phyloP scores from a whole-genome alignment of 768 basidiomycete genomes.

The Daedaleopsis sinensis region DNA sequence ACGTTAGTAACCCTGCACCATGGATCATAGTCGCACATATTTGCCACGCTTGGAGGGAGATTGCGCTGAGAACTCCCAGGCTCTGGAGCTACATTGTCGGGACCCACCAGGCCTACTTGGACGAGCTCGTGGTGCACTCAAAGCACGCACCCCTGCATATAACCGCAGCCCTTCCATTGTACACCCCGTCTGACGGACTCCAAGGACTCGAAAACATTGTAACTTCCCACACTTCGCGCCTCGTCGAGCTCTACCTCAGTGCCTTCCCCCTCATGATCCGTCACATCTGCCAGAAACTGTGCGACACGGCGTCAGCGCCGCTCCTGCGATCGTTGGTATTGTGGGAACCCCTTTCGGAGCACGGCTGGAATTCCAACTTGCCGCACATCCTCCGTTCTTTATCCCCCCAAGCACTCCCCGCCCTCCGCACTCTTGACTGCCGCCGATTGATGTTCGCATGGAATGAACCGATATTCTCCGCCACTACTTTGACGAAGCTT shows the following conservation, averaged over 20 bases:
- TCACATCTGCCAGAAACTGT: neutral
- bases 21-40: constrained; percentile 12
- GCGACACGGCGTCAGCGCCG: neutral
- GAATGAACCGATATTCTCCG: neutral
- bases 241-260: neutral
- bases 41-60: constrained; percentile 10
- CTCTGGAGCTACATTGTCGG: constrained; percentile 13
- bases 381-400: neutral
- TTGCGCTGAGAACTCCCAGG: constrained; percentile 11
- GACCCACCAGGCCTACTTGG: neutral
- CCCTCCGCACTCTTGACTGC: neutral
- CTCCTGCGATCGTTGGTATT: neutral
- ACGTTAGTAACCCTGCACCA: neutral
- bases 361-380: neutral
- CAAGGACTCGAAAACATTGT: neutral
- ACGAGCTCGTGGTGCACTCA: constrained; percentile 5
- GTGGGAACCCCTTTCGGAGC: neutral
- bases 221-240: neutral
- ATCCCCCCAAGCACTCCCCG: neutral
- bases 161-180: neutral
- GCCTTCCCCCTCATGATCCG: neutral
- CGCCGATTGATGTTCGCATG: neutral
- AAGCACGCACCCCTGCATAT: constrained; percentile 15
- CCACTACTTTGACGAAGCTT: neutral
- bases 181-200: too few relatives aligned